Evolutionary conservation across 2,329 filamentous ascomycete species (phyloP).

Genomic region (Cercospora brassicicola): DNA sequence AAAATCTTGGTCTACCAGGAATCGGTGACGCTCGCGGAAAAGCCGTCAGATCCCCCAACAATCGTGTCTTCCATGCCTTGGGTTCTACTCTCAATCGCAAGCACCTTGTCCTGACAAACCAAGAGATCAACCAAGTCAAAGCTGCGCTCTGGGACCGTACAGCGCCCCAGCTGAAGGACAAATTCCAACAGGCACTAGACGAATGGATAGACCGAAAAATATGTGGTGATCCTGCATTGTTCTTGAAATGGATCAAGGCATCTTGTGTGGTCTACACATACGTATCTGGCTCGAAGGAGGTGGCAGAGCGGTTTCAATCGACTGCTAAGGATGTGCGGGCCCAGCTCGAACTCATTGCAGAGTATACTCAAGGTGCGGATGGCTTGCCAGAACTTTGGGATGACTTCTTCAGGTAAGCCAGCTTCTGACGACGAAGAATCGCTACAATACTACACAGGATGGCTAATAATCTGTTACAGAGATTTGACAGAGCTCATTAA

Average conservation of each 20-base stretch:
- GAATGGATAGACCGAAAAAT: neutral
- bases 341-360: neutral
- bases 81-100: neutral
- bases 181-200: neutral
- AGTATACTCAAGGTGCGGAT: neutral
- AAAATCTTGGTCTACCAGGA: neutral
- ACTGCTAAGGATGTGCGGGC: neutral
- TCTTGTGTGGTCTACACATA: neutral
- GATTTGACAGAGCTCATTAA: no score
- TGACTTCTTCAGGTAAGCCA: constrained; percentile 4
- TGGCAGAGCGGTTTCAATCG: neutral
- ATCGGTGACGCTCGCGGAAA: neutral
- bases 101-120: neutral
- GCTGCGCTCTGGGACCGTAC: neutral
- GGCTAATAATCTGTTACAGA: neutral
- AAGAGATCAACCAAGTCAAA: constrained; percentile 1
- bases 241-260: constrained; percentile 4
- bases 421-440: neutral
- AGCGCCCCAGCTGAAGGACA: neutral
- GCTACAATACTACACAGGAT: neutral
- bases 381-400: constrained; percentile 3
- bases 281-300: neutral
- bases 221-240: neutral
- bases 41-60: neutral
- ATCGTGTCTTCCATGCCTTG: neutral